Percentiles rank a stretch among this genome's conserved stretches.
Evolutionary conservation across 2,329 filamentous ascomycete species (phyloP).

Genomic region (Aspergillus terreus): DNA sequence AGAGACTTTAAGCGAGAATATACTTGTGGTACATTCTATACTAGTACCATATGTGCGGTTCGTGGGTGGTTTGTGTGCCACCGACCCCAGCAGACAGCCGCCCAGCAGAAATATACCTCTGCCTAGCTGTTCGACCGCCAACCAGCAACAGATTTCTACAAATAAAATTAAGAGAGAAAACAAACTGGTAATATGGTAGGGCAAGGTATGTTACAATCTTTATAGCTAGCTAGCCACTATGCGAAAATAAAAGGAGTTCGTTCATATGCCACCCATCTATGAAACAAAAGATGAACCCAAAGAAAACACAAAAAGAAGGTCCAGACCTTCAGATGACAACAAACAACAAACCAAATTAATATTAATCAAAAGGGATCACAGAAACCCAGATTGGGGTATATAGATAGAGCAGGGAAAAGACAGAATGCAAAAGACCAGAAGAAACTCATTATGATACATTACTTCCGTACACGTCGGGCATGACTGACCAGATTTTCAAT

Average conservation of each 20-base stretch:
- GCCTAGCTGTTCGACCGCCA: no score
- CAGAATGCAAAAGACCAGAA: conserved; percentile 4
- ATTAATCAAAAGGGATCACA: conserved; percentile 10
- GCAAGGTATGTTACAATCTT: neutral
- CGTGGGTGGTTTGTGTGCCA: no score
- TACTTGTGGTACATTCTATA: no score
- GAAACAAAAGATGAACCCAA: neutral
- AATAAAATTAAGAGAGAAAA: no score
- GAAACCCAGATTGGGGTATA: conserved; percentile 16
- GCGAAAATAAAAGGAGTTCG: neutral
- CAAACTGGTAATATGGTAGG: neutral
- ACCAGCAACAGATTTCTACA: no score
- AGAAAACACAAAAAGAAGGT: neutral
- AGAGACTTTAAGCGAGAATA: no score
- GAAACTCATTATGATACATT: conserved; percentile 26
- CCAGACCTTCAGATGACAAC: conserved; percentile 3
- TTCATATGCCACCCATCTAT: neutral
- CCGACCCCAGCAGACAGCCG: no score
- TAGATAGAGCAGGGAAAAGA: conserved; percentile 21
- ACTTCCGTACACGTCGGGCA: conserved; percentile 79
- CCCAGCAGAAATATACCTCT: no score
- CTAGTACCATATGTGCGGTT: no score
- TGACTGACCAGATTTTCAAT: conserved; percentile 96
- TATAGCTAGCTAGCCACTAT: neutral
- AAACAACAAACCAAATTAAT: conserved; percentile 1